Conservation (phyloP, 768 basidiomycete genomes). For the Tylopilus sp. region DNA sequence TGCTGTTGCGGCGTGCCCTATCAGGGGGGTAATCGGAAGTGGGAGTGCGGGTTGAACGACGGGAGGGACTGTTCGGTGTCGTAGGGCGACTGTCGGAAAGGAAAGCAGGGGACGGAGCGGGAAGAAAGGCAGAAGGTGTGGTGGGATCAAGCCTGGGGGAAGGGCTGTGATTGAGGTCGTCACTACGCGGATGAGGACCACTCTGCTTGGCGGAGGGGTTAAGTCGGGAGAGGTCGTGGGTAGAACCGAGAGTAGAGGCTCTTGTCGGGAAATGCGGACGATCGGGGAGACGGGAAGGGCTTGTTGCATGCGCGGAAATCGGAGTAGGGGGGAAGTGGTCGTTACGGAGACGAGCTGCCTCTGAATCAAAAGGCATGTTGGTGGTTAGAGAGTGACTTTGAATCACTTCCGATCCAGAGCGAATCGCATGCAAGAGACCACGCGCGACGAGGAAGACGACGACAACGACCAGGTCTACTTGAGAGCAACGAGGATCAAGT, state of each 20-base stretch:
- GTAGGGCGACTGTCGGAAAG: constrained; percentile 56
- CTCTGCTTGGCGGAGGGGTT: constrained; percentile 35
- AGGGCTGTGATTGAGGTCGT: constrained; percentile 58
- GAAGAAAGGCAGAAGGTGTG: constrained; percentile 29
- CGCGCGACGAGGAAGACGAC: not conserved
- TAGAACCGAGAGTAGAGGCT: constrained; percentile 58
- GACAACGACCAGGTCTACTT: not conserved
- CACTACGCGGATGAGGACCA: constrained; percentile 57
- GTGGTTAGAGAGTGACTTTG: not conserved
- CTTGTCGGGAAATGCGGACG: constrained; percentile 56
- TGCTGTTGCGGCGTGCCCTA: constrained; percentile 44
- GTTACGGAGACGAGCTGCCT: constrained; percentile 27
- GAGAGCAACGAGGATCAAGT: constrained; percentile 19
- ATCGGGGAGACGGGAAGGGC: constrained; percentile 41
- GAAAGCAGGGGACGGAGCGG: constrained; percentile 45
- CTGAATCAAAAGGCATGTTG: constrained; percentile 30
- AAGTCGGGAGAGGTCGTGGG: constrained; percentile 52
- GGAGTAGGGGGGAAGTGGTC: constrained; percentile 24
- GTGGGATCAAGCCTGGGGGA: constrained; percentile 13
- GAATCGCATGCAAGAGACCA: constrained; percentile 2
- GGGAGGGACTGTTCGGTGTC: constrained; percentile 48
- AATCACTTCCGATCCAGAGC: not conserved
- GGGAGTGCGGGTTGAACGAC: constrained; percentile 45
- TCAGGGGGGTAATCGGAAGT: constrained; percentile 53
- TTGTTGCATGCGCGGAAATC: constrained; percentile 35